phyloP scores from a whole-genome alignment of 208 protist species.

The Novymonas esmeraldas region DNA sequence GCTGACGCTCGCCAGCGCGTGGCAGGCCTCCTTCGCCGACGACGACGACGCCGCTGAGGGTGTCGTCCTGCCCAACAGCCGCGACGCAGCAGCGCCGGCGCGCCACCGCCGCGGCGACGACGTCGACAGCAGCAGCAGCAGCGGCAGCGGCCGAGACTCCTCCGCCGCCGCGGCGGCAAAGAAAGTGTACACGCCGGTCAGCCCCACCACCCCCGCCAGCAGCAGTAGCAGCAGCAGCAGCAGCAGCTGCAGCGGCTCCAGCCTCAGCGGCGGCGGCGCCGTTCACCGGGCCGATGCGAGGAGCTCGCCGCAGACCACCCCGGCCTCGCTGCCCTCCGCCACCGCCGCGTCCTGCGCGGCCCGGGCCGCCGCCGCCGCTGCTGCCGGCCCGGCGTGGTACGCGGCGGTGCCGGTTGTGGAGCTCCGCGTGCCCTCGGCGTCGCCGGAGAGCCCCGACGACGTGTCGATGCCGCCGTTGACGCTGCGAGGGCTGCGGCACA shows the following conservation, averaged over 20 bases:
- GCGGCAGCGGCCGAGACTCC: background rate
- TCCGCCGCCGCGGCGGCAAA: background rate
- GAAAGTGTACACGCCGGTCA: background rate
- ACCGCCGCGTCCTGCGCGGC: background rate
- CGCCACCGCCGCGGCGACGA: background rate
- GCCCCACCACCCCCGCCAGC: background rate
- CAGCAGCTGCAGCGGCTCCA: background rate
- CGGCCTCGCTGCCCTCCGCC: background rate
- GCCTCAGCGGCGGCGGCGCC: background rate
- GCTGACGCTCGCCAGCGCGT: slow-evolving; percentile 14
- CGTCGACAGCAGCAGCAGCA: too few relatives aligned
- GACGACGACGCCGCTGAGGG: background rate
- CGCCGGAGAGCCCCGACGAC: slow-evolving; percentile 5
- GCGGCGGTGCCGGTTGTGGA: slow-evolving; percentile 25
- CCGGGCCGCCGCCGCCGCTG: slow-evolving; percentile 9
- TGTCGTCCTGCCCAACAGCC: too few relatives aligned
- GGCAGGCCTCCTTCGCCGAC: slow-evolving; percentile 2
- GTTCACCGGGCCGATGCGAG: too few relatives aligned
- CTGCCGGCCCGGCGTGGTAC: slow-evolving; percentile 6
- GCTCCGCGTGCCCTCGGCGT: slow-evolving; percentile 1
- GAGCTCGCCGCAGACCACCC: background rate
- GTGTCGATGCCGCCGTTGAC: slow-evolving; percentile 21
- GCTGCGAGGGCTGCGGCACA: slow-evolving; percentile 11
- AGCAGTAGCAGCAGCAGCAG: background rate
- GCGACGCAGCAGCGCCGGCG: background rate